Evolutionary conservation across 2,329 filamentous ascomycete genomes (phyloP).

Genomic region (Gremmenia infestans): DNA sequence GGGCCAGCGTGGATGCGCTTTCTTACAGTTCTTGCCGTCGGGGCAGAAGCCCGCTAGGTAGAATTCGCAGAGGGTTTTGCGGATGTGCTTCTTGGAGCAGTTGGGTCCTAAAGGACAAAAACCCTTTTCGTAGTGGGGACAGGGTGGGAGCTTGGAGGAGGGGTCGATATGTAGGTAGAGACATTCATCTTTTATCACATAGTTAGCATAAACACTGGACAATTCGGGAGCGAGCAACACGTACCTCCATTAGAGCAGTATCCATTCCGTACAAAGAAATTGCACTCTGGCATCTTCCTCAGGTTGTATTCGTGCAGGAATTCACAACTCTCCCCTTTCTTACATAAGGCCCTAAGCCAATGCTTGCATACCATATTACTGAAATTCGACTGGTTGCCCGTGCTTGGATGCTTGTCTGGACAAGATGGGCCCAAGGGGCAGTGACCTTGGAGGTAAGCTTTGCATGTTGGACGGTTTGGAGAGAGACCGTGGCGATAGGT

Average conservation of each 20-base stretch:
- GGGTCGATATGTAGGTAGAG: slow-evolving; percentile 88
- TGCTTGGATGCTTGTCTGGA: slow-evolving; percentile 69
- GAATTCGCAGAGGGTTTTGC: slow-evolving; percentile 73
- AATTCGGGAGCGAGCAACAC: slow-evolving; percentile 1
- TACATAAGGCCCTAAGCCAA: slow-evolving; percentile 94
- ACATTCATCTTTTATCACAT: slow-evolving; percentile 64
- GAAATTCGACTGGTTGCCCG: slow-evolving; percentile 45
- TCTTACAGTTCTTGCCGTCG: slow-evolving; percentile 69
- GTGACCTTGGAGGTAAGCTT: slow-evolving; percentile 77
- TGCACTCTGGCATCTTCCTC: slow-evolving; percentile 96
- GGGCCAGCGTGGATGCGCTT: slow-evolving; percentile 75
- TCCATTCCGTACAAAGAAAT: slow-evolving; percentile 88
- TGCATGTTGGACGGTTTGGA: slow-evolving; percentile 74
- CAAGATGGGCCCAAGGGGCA: slow-evolving; percentile 83
- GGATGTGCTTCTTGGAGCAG: slow-evolving; percentile 85
- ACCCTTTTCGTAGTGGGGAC: slow-evolving; percentile 87
- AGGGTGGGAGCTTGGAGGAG: slow-evolving; percentile 70
- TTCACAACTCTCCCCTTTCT: slow-evolving; percentile 95
- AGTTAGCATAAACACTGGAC: slow-evolving; percentile 6
- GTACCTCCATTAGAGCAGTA: slow-evolving; percentile 81
- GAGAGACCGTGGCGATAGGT: slow-evolving; percentile 83
- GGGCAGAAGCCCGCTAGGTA: slow-evolving; percentile 96
- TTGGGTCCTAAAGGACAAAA: slow-evolving; percentile 88
- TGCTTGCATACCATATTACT: slow-evolving; percentile 95
- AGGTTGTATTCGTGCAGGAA: slow-evolving; percentile 99